Evolutionary conservation across 192 early-diverging fungal genomes (phyloP).

Genomic region (Phlyctochytrium bullatum): DNA sequence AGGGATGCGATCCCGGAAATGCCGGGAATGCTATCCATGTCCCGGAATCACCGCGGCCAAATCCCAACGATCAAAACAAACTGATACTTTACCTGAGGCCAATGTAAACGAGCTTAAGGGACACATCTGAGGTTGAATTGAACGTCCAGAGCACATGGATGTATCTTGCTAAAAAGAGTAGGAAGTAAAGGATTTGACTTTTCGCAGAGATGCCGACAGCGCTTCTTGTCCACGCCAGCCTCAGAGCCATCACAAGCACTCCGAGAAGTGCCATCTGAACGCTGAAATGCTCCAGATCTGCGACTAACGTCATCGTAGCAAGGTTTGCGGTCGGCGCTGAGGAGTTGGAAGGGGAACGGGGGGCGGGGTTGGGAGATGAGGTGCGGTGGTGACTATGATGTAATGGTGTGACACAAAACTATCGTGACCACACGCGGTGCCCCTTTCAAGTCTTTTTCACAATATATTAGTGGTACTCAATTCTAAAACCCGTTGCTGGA

Average conservation of each 20-base stretch:
- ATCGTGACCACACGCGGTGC: no score
- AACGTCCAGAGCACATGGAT: not conserved
- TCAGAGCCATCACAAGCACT: slow-evolving; percentile 1
- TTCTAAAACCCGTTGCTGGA: no score
- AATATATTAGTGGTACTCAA: no score
- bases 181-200: not conserved
- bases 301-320: not conserved
- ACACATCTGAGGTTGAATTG: not conserved
- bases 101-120: slow-evolving; percentile 8
- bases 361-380: no score
- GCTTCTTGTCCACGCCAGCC: slow-evolving; percentile 5
- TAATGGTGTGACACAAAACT: no score
- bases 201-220: slow-evolving; percentile 4
- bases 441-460: no score
- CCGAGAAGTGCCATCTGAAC: slow-evolving; percentile 3
- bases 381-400: not conserved
- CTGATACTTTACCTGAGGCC: no score
- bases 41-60: no score
- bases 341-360: not conserved
- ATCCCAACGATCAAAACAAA: no score
- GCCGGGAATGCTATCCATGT: no score
- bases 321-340: not conserved
- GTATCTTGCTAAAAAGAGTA: slow-evolving; percentile 3
- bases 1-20: no score
- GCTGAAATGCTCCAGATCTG: not conserved